phyloP scores from a whole-genome alignment of 257 asterid species.

The Thymus mandschuricus region DNA sequence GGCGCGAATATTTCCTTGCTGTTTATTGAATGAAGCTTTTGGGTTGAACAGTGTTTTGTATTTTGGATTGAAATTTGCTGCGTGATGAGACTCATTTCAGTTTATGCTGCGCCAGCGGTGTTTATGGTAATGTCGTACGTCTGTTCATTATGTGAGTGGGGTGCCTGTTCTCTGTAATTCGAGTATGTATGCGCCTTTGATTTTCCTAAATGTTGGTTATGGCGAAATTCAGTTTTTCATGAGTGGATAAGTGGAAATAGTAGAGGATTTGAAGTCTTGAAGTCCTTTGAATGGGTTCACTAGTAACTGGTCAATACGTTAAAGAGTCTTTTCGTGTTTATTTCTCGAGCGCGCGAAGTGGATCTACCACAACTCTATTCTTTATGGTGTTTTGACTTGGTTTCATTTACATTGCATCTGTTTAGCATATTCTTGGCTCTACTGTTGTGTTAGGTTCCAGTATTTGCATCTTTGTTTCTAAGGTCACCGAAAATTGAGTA shows the following conservation, averaged over 20 bases:
- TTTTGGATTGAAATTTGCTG: neutral
- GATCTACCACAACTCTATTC: too few relatives aligned
- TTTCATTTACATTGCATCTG: neutral
- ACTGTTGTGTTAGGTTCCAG: neutral
- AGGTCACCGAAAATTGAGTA: neutral
- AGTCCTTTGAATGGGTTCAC: too few relatives aligned
- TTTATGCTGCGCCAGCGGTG: neutral
- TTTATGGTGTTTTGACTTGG: neutral
- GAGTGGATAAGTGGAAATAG: neutral
- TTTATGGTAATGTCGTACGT: neutral
- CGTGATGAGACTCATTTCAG: neutral
- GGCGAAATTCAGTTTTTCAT: neutral
- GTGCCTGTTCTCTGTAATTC: neutral
- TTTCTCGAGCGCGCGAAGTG: too few relatives aligned
- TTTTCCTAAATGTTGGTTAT: neutral
- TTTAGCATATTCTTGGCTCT: constrained; percentile 8
- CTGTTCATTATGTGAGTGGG: neutral
- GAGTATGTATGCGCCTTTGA: neutral
- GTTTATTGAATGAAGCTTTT: neutral
- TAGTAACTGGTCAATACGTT: too few relatives aligned
- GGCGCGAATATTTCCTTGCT: neutral
- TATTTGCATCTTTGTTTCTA: neutral
- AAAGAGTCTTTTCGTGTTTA: too few relatives aligned
- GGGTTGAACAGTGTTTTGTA: neutral
- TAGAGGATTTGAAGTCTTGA: too few relatives aligned